These are phyloP conservation scores for Parachaetomium inaequale DNA, from an alignment of 495 filamentous ascomycete genomes.

Conservation along the genomic window DNA sequence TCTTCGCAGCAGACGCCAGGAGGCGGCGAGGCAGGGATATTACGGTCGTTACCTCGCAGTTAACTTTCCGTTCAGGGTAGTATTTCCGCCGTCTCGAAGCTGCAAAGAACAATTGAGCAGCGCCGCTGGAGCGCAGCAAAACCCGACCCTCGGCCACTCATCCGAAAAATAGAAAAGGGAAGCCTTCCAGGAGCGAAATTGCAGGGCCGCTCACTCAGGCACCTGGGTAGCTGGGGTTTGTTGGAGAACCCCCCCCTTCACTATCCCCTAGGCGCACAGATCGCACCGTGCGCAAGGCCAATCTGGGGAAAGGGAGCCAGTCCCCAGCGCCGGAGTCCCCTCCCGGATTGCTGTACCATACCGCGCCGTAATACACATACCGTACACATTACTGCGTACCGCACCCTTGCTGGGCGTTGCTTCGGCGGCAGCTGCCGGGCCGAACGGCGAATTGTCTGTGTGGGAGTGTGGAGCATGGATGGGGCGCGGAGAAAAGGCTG, in stretches of 20 bases:
- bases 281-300: not conserved
- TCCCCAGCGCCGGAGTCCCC: not conserved
- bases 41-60: too few species aligned
- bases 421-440: constrained; percentile 7
- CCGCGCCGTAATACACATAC: not conserved
- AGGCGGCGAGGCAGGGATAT: not conserved
- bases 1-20: not conserved
- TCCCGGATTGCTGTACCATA: not conserved
- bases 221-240: not conserved
- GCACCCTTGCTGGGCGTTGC: not conserved
- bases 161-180: not conserved
- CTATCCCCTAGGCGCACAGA: too few species aligned
- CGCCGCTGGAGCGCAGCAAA: not conserved
- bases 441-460: not conserved
- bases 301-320: not conserved
- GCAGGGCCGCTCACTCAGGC: not conserved
- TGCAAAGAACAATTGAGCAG: constrained; percentile 3
- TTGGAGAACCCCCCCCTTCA: not conserved
- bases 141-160: not conserved
- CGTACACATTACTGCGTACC: not conserved
- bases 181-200: not conserved
- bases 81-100: not conserved
- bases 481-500: not conserved
- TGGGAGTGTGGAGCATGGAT: not conserved
- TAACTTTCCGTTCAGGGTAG: not conserved